Percentiles rank a stretch among this genome's conserved stretches.
phyloP scores from a whole-genome alignment of 768 basidiomycete genomes.

The Hemileccinum rubropunctum region DNA sequence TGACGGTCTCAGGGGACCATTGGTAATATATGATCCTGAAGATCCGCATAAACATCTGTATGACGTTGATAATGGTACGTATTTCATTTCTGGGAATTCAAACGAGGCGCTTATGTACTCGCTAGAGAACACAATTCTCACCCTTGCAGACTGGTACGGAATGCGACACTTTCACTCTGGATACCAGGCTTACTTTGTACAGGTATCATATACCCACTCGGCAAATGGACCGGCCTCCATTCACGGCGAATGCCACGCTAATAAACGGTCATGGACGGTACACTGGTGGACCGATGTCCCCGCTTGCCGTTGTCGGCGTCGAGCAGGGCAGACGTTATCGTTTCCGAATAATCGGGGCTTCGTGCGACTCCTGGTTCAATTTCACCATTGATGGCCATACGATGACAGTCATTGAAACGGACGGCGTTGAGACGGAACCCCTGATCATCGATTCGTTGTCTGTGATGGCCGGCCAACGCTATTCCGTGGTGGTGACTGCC shows the following conservation, averaged over 20 bases:
- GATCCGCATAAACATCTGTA: slow-evolving; percentile 40
- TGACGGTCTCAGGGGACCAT: slow-evolving; percentile 24
- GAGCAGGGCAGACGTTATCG: slow-evolving; percentile 34
- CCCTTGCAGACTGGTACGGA: slow-evolving; percentile 31
- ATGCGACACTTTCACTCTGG: slow-evolving; percentile 23
- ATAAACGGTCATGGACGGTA: slow-evolving; percentile 41
- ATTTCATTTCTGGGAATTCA: not conserved
- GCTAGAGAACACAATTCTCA: slow-evolving; percentile 41
- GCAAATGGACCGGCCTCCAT: slow-evolving; percentile 6
- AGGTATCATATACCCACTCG: slow-evolving; percentile 18
- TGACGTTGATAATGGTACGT: slow-evolving; percentile 42
- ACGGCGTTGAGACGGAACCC: slow-evolving; percentile 38
- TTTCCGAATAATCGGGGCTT: slow-evolving; percentile 36
- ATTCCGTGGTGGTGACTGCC: slow-evolving; percentile 44
- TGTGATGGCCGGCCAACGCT: slow-evolving; percentile 42
- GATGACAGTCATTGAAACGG: slow-evolving; percentile 40
- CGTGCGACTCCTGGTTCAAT: slow-evolving; percentile 32
- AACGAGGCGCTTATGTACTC: not conserved
- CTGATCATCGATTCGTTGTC: slow-evolving; percentile 36
- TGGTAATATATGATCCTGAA: slow-evolving; percentile 42
- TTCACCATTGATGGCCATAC: slow-evolving; percentile 28
- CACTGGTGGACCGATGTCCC: slow-evolving; percentile 20
- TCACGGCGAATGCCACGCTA: slow-evolving; percentile 29
- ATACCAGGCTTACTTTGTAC: slow-evolving; percentile 8
- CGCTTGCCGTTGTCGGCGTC: slow-evolving; percentile 35